Percentiles rank a stretch among this genome's conserved stretches.
These are phyloP conservation scores for Lactarius tabidus DNA, from an alignment of 768 basidiomycete species.

Conservation along the genomic window DNA sequence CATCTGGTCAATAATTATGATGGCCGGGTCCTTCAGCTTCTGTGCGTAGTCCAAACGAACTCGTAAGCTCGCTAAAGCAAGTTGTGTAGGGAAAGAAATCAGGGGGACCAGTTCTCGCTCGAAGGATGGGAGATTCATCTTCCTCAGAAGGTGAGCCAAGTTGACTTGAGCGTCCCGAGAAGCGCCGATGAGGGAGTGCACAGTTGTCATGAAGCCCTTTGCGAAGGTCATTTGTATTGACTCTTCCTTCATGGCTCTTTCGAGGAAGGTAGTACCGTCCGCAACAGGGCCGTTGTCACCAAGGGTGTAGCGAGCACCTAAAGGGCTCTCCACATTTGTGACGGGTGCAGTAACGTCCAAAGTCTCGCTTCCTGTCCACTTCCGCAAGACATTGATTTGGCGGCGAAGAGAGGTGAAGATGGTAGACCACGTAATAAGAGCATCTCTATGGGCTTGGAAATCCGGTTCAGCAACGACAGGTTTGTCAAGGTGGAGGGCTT, in stretches of 20 bases:
- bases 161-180: slow-evolving; percentile 86
- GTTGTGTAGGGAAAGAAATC: slow-evolving; percentile 93
- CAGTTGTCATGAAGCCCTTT: slow-evolving; percentile 81
- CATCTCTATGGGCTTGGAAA: slow-evolving; percentile 82
- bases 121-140: slow-evolving; percentile 90
- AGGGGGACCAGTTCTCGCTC: slow-evolving; percentile 84
- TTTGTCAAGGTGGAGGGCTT: slow-evolving; percentile 76
- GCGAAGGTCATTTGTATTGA: slow-evolving; percentile 94
- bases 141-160: slow-evolving; percentile 66
- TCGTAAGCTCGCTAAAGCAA: slow-evolving; percentile 87
- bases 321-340: slow-evolving; percentile 56
- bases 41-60: slow-evolving; percentile 86
- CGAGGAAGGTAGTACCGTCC: slow-evolving; percentile 84
- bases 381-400: slow-evolving; percentile 74
- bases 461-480: slow-evolving; percentile 56
- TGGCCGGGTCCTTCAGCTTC: slow-evolving; percentile 82
- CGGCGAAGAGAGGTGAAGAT: slow-evolving; percentile 79
- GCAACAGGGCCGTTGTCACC: slow-evolving; percentile 43
- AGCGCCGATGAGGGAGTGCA: slow-evolving; percentile 78
- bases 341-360: slow-evolving; percentile 84
- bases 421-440: slow-evolving; percentile 90
- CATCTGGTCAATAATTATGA: slow-evolving; percentile 91
- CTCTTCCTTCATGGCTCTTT: slow-evolving; percentile 92
- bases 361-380: slow-evolving; percentile 92
- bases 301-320: slow-evolving; percentile 29